These are phyloP conservation scores for Ophiosphaerella herpotricha DNA, from an alignment of 2,329 filamentous ascomycete species.

Conservation along the genomic window DNA sequence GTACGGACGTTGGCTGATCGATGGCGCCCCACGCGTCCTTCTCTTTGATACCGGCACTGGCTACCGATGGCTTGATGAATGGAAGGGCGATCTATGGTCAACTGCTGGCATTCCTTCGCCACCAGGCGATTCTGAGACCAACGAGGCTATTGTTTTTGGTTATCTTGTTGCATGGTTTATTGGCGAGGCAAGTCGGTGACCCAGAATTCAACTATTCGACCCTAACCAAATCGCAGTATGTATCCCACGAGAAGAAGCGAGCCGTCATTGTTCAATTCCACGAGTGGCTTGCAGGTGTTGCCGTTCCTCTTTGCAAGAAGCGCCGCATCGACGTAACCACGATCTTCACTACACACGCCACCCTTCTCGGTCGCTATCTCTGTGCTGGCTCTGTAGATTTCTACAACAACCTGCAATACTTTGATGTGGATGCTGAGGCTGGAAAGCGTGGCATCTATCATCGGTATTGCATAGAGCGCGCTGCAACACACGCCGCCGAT, in stretches of 20 bases:
- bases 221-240: slow-evolving; percentile 65
- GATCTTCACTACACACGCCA: slow-evolving; percentile 98
- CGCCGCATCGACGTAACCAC: slow-evolving; percentile 95
- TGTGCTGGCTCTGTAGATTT: slow-evolving; percentile 98
- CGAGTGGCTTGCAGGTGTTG: slow-evolving; percentile 96
- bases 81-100: slow-evolving; percentile 96
- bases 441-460: slow-evolving; percentile 99
- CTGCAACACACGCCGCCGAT: slow-evolving; percentile 86
- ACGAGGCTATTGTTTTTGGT: slow-evolving; percentile 96
- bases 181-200: slow-evolving; percentile 72
- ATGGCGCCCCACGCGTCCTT: slow-evolving; percentile 89
- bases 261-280: slow-evolving; percentile 98
- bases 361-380: slow-evolving; percentile 90
- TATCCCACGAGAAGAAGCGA: slow-evolving; percentile 86
- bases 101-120: slow-evolving; percentile 92
- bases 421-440: slow-evolving; percentile 94
- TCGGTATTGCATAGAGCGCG: slow-evolving; percentile 95
- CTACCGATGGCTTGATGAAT: slow-evolving; percentile 89
- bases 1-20: slow-evolving; percentile 97
- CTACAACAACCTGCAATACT: slow-evolving; percentile 97
- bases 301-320: slow-evolving; percentile 88
- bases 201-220: background rate
- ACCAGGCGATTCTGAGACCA: slow-evolving; percentile 89
- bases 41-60: slow-evolving; percentile 95
- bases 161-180: slow-evolving; percentile 98